These are phyloP conservation scores for Pichia sp. DNA, from an alignment of 1,139 yeast species.

Conservation along the genomic window DNA sequence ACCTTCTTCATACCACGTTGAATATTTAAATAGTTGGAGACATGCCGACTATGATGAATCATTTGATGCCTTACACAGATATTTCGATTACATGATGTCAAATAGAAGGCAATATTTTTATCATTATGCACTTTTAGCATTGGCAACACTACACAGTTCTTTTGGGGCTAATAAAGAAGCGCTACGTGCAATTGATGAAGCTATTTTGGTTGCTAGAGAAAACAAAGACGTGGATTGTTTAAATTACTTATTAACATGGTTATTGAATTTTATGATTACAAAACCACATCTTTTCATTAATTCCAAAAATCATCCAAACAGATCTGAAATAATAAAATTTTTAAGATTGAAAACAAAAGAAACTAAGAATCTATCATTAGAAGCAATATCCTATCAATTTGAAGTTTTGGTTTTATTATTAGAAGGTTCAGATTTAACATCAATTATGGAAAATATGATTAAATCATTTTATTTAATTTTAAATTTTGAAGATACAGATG, in stretches of 20 bases:
- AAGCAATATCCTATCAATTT: constrained; percentile 54
- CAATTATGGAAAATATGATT: constrained; percentile 46
- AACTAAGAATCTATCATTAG: constrained; percentile 45
- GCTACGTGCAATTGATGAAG: constrained; percentile 75
- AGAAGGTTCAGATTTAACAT: constrained; percentile 43
- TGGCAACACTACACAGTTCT: constrained; percentile 72
- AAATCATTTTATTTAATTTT: constrained; percentile 51
- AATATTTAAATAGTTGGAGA: constrained; percentile 57
- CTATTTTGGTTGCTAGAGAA: constrained; percentile 83
- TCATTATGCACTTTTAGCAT: constrained; percentile 75
- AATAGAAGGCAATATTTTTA: constrained; percentile 58
- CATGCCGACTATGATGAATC: constrained; percentile 69
- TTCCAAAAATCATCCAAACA: constrained; percentile 34
- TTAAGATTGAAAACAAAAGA: constrained; percentile 51
- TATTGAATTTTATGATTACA: constrained; percentile 61
- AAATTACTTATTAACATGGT: constrained; percentile 75
- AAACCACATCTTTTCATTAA: constrained; percentile 53
- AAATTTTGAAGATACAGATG: constrained; percentile 29
- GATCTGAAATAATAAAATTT: constrained; percentile 59
- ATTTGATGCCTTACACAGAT: constrained; percentile 65
- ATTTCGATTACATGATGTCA: constrained; percentile 82
- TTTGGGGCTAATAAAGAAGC: constrained; percentile 76
- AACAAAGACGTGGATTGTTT: constrained; percentile 70
- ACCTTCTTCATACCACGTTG: constrained; percentile 61
- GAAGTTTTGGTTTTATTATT: constrained; percentile 50